Conservation (phyloP, 192 early-diverging fungal genomes). For the Gaertneriomyces semiglobifer region DNA sequence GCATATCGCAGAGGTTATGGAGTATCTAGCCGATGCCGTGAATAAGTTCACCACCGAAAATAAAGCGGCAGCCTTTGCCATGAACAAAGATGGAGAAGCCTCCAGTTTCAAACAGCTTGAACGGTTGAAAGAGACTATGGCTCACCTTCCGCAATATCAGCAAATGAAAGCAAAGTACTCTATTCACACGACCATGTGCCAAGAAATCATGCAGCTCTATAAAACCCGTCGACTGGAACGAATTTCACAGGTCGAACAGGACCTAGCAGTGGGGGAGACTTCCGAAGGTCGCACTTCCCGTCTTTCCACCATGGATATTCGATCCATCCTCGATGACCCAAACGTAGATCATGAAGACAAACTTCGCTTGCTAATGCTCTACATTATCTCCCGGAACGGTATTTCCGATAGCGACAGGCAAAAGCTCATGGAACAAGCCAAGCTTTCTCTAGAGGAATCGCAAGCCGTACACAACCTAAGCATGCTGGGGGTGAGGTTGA, state of each 20-base stretch:
- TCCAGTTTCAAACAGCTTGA: conserved; percentile 35
- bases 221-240: conserved; percentile 56
- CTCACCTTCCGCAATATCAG: conserved; percentile 76
- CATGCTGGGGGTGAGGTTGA: conserved; percentile 66
- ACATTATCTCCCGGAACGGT: conserved; percentile 70
- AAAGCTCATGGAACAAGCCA: conserved; percentile 60
- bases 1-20: conserved; percentile 77
- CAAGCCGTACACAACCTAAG: conserved; percentile 75
- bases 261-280: conserved; percentile 67
- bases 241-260: conserved; percentile 68
- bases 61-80: conserved; percentile 55
- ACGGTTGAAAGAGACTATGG: conserved; percentile 74
- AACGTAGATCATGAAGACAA: conserved; percentile 61
- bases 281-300: conserved; percentile 59
- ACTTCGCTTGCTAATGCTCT: conserved; percentile 70
- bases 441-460: conserved; percentile 58
- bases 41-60: conserved; percentile 74
- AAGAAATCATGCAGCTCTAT: conserved; percentile 67
- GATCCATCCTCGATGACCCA: conserved; percentile 64
- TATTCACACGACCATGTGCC: conserved; percentile 70
- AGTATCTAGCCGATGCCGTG: conserved; percentile 63
- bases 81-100: conserved; percentile 8
- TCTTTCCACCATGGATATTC: conserved; percentile 58
- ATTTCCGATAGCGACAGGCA: conserved; percentile 64
- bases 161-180: conserved; percentile 71